phyloP scores from a whole-genome alignment of 2,329 filamentous ascomycete species.

The Aspergillus sp. region DNA sequence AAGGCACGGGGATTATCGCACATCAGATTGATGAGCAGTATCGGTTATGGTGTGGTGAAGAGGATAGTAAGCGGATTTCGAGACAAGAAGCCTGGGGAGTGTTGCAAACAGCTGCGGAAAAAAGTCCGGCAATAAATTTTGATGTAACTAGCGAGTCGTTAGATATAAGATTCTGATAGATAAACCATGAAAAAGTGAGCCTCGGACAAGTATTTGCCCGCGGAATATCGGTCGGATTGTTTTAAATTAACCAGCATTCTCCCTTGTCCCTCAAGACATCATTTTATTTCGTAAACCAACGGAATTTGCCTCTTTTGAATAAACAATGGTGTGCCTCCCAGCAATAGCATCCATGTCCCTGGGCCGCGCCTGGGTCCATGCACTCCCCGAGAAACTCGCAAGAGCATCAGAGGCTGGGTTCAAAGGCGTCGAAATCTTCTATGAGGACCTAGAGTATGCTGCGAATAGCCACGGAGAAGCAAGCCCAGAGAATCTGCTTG shows the following conservation, averaged over 20 bases:
- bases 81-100: constrained; percentile 26
- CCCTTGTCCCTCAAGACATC: no score
- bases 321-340: constrained; percentile 36
- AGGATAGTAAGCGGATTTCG: constrained; percentile 17
- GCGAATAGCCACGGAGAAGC: constrained; percentile 38
- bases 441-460: constrained; percentile 67
- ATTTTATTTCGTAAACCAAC: no score
- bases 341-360: constrained; percentile 69
- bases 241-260: no score
- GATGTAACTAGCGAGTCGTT: no score
- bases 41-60: constrained; percentile 30
- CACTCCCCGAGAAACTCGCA: constrained; percentile 58
- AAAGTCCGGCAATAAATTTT: constrained; percentile 30
- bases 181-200: no score
- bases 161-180: background rate
- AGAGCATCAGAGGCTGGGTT: constrained; percentile 60
- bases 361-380: constrained; percentile 63
- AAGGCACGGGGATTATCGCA: constrained; percentile 38
- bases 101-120: constrained; percentile 26
- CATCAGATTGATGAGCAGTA: constrained; percentile 39
- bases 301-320: no score
- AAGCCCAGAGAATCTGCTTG: constrained; percentile 43
- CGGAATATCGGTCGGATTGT: background rate
- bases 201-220: background rate
- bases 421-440: constrained; percentile 67